These are phyloP conservation scores for Gyromitra esculenta DNA, from an alignment of 2,329 filamentous ascomycete species.

Conservation along the genomic window DNA sequence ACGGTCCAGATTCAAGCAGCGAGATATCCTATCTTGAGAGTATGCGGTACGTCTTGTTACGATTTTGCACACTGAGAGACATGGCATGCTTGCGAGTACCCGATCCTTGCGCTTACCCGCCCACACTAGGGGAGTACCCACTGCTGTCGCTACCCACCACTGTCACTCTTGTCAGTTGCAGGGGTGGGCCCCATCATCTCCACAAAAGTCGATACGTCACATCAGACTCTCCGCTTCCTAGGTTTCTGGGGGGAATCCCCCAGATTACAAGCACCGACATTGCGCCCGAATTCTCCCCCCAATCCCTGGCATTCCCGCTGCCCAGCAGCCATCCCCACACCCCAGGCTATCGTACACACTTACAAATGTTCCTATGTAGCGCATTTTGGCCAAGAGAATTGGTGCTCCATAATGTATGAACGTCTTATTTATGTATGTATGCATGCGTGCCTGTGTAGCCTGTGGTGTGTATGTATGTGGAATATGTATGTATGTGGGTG, in stretches of 20 bases:
- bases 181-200: slow-evolving; percentile 35
- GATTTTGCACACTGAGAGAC: not conserved
- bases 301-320: slow-evolving; percentile 45
- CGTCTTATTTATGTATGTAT: slow-evolving; percentile 32
- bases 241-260: slow-evolving; percentile 35
- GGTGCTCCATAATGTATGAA: slow-evolving; percentile 10
- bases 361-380: slow-evolving; percentile 10
- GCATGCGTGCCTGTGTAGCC: slow-evolving; percentile 19
- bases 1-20: not conserved
- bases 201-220: slow-evolving; percentile 42
- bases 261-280: slow-evolving; percentile 36
- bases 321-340: slow-evolving; percentile 41
- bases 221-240: slow-evolving; percentile 30
- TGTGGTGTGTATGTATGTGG: slow-evolving; percentile 16
- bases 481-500: slow-evolving; percentile 32
- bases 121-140: slow-evolving; percentile 27
- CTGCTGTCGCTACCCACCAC: slow-evolving; percentile 18
- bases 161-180: slow-evolving; percentile 48
- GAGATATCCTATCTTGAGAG: slow-evolving; percentile 7
- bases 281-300: slow-evolving; percentile 25
- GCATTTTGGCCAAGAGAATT: slow-evolving; percentile 16
- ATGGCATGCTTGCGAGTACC: slow-evolving; percentile 12
- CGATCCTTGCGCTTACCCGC: slow-evolving; percentile 16
- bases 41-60: not conserved
- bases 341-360: slow-evolving; percentile 23